A percentile compares a stretch with the other conserved stretches of the same genome.
Conservation (phyloP, 2,329 filamentous ascomycete species). For the Xenosphaeropsis pyriputrescens region DNA sequence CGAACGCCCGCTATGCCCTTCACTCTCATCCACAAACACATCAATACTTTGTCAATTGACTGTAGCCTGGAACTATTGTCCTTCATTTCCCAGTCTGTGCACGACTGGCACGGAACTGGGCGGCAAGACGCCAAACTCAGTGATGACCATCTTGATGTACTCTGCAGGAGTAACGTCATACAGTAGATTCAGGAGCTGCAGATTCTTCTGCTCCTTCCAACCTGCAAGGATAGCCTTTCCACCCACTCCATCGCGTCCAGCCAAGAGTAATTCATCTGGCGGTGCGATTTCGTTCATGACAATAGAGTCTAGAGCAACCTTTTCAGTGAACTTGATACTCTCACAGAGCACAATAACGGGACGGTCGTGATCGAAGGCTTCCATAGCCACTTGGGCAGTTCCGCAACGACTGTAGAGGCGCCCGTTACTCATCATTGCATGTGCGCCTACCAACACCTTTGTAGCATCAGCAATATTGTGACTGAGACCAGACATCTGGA, state of each 20-base stretch:
- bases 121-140: slow-evolving; percentile 76
- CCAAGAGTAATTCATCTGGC: slow-evolving; percentile 42
- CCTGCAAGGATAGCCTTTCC: slow-evolving; percentile 25
- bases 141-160: slow-evolving; percentile 79
- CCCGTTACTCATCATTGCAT: slow-evolving; percentile 93
- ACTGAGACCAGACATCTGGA: slow-evolving; percentile 62
- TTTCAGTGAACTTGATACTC: slow-evolving; percentile 86
- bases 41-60: too few species aligned
- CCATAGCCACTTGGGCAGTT: slow-evolving; percentile 75
- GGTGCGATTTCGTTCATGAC: slow-evolving; percentile 88
- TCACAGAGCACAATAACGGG: slow-evolving; percentile 86
- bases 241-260: slow-evolving; percentile 8
- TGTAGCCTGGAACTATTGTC: slow-evolving; percentile 3
- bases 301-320: slow-evolving; percentile 81
- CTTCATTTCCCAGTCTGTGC: slow-evolving; percentile 38
- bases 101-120: slow-evolving; percentile 73
- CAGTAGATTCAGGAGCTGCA: slow-evolving; percentile 60
- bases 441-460: slow-evolving; percentile 66
- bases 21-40: too few species aligned
- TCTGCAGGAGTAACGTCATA: slow-evolving; percentile 86
- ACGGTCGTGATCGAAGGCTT: slow-evolving; percentile 59
- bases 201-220: slow-evolving; percentile 41
- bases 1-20: too few species aligned
- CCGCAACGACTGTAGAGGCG: slow-evolving; percentile 78
- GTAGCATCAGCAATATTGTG: slow-evolving; percentile 53